phyloP scores from a whole-genome alignment of 2,329 filamentous ascomycete species.

The Ceratocystiopsis minuta region DNA sequence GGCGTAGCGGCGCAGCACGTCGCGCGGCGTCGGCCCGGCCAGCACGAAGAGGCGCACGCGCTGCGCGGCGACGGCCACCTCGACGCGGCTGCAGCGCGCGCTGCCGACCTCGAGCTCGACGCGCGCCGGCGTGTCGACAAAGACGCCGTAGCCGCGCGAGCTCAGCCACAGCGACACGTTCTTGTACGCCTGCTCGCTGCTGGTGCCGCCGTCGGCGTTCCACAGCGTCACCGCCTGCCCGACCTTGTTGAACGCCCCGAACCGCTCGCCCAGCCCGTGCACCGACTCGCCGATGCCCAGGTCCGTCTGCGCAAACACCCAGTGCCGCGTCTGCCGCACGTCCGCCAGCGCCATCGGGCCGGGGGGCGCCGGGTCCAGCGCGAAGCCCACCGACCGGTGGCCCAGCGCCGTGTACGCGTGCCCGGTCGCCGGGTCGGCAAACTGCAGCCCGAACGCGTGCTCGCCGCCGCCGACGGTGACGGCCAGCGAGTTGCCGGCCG shows the following conservation, averaged over 20 bases:
- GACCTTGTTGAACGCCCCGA: conserved; percentile 60
- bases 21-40: conserved; percentile 52
- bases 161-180: conserved; percentile 54
- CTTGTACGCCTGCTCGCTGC: conserved; percentile 54
- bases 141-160: conserved; percentile 58
- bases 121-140: conserved; percentile 51
- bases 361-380: conserved; percentile 33
- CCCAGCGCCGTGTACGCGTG: conserved; percentile 31
- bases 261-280: conserved; percentile 59
- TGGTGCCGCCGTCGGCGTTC: conserved; percentile 47
- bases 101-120: conserved; percentile 59
- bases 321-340: conserved; percentile 32
- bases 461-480: conserved; percentile 20
- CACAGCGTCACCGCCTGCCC: conserved; percentile 50
- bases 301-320: conserved; percentile 38
- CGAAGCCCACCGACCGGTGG: conserved; percentile 36
- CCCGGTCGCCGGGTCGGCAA: neutral
- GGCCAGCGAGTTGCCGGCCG: conserved; percentile 31
- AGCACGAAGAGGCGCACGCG: conserved; percentile 58
- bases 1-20: conserved; percentile 50
- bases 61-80: conserved; percentile 51
- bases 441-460: neutral
- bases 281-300: conserved; percentile 45
- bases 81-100: conserved; percentile 52
- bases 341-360: conserved; percentile 35